These are phyloP conservation scores for Calonectria hawksworthii DNA, from an alignment of 2,329 filamentous ascomycete genomes.

Conservation along the genomic window DNA sequence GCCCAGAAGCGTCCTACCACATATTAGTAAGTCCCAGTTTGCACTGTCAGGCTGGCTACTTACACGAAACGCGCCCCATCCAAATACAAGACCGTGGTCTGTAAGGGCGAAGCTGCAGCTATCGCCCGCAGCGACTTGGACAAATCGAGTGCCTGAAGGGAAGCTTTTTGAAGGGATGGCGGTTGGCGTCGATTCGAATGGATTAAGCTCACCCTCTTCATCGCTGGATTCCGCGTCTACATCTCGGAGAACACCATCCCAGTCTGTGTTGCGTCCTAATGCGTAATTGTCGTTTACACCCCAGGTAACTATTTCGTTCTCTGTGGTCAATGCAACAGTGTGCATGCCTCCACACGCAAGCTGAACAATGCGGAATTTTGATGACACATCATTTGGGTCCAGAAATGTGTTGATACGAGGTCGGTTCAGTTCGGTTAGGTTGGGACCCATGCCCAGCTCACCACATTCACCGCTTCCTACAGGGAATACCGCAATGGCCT, in stretches of 20 bases:
- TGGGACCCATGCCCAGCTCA: slow-evolving; percentile 31
- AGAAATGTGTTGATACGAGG: slow-evolving; percentile 35
- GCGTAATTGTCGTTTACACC: slow-evolving; percentile 86
- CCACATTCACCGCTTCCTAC: slow-evolving; percentile 24
- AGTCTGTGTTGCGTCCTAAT: slow-evolving; percentile 76
- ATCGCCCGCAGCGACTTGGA: slow-evolving; percentile 75
- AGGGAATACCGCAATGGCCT: slow-evolving; percentile 18
- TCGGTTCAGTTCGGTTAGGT: background rate
- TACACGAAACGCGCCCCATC: slow-evolving; percentile 82
- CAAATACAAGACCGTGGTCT: slow-evolving; percentile 76
- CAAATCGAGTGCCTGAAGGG: slow-evolving; percentile 65
- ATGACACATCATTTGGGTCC: slow-evolving; percentile 28
- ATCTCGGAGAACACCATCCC: slow-evolving; percentile 70
- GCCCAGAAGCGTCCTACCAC: background rate
- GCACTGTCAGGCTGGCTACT: slow-evolving; percentile 39
- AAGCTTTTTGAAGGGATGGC: slow-evolving; percentile 69
- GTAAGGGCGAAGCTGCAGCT: slow-evolving; percentile 80
- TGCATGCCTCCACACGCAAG: slow-evolving; percentile 84
- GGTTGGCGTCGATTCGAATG: slow-evolving; percentile 74
- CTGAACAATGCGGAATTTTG: slow-evolving; percentile 65
- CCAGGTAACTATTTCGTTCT: slow-evolving; percentile 85
- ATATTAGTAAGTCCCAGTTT: background rate
- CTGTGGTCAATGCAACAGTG: slow-evolving; percentile 77
- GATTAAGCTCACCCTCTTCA: slow-evolving; percentile 70
- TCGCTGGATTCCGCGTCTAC: slow-evolving; percentile 56